Conservation (phyloP, 768 basidiomycete genomes). For the Panellus pusillus region DNA sequence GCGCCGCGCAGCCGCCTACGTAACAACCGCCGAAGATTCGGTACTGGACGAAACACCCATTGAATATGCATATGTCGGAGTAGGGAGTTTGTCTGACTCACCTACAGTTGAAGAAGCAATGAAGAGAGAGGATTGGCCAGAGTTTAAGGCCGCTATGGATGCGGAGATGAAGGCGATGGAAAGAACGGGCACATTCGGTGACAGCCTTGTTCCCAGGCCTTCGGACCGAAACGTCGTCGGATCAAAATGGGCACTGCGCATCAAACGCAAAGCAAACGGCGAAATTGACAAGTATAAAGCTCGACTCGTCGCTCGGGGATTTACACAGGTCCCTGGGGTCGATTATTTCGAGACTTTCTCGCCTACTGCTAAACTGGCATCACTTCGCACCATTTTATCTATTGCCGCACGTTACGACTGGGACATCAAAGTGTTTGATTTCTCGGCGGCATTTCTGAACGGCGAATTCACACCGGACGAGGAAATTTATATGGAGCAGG, state of each 20-base stretch:
- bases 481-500: constrained; percentile 24
- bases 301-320: neutral
- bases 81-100: constrained; percentile 1
- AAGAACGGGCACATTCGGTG: no score
- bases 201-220: constrained; percentile 25
- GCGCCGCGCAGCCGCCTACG: constrained; percentile 1
- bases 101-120: constrained; percentile 14
- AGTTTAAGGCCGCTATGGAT: neutral
- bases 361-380: constrained; percentile 1
- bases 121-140: neutral
- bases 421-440: constrained; percentile 21
- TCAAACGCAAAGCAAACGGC: constrained; percentile 36
- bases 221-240: constrained; percentile 23
- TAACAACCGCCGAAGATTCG: neutral
- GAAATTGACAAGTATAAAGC: constrained; percentile 32
- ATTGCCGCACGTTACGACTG: constrained; percentile 12
- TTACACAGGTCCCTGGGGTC: constrained; percentile 21
- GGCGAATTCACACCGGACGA: constrained; percentile 13
- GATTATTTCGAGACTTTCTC: constrained; percentile 27
- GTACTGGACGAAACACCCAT: neutral
- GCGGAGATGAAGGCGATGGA: no score
- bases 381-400: constrained; percentile 1
- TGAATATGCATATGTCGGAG: constrained; percentile 5
- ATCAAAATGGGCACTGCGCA: constrained; percentile 27
- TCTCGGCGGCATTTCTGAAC: constrained; percentile 18